A percentile compares a stretch with the other conserved stretches of the same genome.
These are phyloP conservation scores for Phoenix roebelenii DNA, from an alignment of 176 grass and related monocot species.

Conservation along the genomic window DNA sequence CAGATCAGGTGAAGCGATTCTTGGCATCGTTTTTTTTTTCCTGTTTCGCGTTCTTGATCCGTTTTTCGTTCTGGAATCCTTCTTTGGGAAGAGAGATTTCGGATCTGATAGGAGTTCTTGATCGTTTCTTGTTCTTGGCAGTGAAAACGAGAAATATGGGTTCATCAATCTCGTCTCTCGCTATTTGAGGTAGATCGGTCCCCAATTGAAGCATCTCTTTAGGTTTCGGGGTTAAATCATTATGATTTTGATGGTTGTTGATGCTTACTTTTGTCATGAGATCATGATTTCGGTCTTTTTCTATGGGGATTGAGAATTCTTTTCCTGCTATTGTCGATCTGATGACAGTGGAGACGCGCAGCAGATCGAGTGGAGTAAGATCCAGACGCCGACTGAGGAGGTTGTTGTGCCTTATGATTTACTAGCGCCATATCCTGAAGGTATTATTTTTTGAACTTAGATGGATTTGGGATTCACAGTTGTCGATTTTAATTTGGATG, in stretches of 20 bases:
- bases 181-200: slow-evolving; percentile 76
- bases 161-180: slow-evolving; percentile 83
- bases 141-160: slow-evolving; percentile 87
- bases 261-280: background rate
- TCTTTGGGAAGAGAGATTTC: background rate
- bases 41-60: slow-evolving; percentile 5
- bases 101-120: slow-evolving; percentile 14
- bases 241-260: background rate
- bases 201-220: too few species aligned
- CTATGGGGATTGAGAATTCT: background rate
- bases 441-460: slow-evolving; percentile 21
- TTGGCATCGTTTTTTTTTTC: background rate
- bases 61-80: background rate
- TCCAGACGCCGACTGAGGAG: slow-evolving; percentile 92
- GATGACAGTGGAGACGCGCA: slow-evolving; percentile 59
- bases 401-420: slow-evolving; percentile 81
- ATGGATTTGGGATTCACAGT: slow-evolving; percentile 6
- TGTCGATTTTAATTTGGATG: background rate
- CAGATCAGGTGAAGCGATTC: slow-evolving; percentile 58
- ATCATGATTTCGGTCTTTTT: background rate
- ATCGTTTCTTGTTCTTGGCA: slow-evolving; percentile 23
- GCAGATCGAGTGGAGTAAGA: slow-evolving; percentile 98
- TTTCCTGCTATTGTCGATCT: slow-evolving; percentile 1
- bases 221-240: background rate
- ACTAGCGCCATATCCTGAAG: slow-evolving; percentile 52